Percentiles rank a stretch among this genome's conserved stretches.
phyloP scores from a whole-genome alignment of 179 eudicot species.

The Corrigiola litoralis region DNA sequence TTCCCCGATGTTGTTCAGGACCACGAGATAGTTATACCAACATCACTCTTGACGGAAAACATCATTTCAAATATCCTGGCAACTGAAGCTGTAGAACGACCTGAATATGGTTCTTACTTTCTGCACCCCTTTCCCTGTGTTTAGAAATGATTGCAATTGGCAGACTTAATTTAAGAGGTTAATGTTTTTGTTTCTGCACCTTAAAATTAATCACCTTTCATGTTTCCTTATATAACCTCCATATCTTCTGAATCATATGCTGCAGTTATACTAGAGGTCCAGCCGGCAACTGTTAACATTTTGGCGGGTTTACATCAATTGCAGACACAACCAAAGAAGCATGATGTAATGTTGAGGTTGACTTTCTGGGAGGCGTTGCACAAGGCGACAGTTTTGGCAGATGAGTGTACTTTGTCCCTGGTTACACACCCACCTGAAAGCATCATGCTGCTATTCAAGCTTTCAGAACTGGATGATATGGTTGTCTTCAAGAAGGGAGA shows the following conservation, averaged over 20 bases:
- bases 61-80: neutral
- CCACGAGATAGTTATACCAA: neutral
- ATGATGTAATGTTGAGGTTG: neutral
- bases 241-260: neutral
- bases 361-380: neutral
- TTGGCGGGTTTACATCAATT: neutral
- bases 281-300: neutral
- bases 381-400: neutral
- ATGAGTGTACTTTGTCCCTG: neutral
- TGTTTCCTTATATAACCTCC: neutral
- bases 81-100: neutral
- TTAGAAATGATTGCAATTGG: neutral
- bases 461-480: neutral
- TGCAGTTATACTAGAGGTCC: neutral
- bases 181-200: neutral
- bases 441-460: slow-evolving; percentile 1
- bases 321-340: neutral
- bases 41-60: neutral
- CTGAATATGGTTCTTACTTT: neutral
- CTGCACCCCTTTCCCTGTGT: neutral
- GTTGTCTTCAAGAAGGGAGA: neutral
- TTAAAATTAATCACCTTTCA: no score
- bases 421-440: neutral
- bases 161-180: neutral
- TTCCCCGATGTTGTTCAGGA: neutral